Conservation (phyloP, 257 asterid species). For the Penstemon barbatus region DNA sequence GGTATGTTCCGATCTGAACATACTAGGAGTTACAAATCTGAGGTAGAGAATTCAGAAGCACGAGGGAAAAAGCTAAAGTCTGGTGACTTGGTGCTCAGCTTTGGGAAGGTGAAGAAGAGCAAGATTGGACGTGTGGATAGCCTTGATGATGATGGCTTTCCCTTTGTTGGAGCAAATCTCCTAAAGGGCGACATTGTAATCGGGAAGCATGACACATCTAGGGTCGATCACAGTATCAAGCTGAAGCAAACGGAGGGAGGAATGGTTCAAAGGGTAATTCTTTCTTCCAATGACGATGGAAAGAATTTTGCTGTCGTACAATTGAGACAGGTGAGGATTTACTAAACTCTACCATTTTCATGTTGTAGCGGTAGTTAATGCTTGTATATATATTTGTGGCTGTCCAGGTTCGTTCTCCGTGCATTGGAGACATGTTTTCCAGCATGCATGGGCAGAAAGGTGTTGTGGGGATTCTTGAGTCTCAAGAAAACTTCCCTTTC, state of each 20-base stretch:
- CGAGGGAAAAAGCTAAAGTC: conserved; percentile 42
- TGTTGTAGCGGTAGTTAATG: conserved; percentile 2
- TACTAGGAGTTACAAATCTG: conserved; percentile 76
- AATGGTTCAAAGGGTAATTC: conserved; percentile 87
- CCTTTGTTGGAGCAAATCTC: background rate
- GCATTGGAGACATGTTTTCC: conserved; percentile 91
- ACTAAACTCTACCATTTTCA: background rate
- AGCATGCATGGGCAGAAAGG: conserved; percentile 99
- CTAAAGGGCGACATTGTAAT: conserved; percentile 87
- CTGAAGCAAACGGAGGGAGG: conserved; percentile 94
- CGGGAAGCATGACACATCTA: conserved; percentile 77
- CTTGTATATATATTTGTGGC: background rate
- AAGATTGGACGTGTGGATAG: conserved; percentile 82
- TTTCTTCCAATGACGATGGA: conserved; percentile 87
- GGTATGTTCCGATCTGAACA: conserved; percentile 94
- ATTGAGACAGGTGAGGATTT: conserved; percentile 70
- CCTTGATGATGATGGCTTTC: background rate
- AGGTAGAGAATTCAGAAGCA: conserved; percentile 56
- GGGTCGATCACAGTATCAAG: conserved; percentile 83
- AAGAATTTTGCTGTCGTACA: conserved; percentile 82
- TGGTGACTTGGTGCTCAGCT: conserved; percentile 54
- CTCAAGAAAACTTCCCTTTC: conserved; percentile 91
- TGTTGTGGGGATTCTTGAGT: conserved; percentile 84
- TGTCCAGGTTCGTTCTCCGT: conserved; percentile 87
- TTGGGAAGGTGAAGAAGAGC: conserved; percentile 68